Conservation (phyloP, 345 rosid genomes). For the Pistacia vera region DNA sequence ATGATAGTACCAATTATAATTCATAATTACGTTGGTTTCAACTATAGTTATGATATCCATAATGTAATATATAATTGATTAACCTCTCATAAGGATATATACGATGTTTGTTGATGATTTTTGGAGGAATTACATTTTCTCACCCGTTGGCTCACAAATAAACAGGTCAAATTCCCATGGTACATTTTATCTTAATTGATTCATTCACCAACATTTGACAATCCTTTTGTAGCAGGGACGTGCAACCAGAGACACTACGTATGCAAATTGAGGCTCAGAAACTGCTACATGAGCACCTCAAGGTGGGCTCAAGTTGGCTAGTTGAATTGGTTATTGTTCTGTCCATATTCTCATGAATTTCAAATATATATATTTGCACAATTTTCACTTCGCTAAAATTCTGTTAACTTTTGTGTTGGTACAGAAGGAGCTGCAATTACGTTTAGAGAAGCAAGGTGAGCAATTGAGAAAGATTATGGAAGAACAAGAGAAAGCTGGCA, state of each 20-base stretch:
- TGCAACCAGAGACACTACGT: constrained; percentile 22
- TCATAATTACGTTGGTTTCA: no score
- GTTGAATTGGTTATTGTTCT: neutral
- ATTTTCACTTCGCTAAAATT: neutral
- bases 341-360: neutral
- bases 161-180: constrained; percentile 18
- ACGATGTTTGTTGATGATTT: no score
- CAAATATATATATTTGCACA: neutral
- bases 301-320: constrained; percentile 10
- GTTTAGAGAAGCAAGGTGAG: constrained; percentile 33
- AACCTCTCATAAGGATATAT: no score
- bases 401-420: constrained; percentile 10
- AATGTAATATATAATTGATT: no score
- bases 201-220: neutral
- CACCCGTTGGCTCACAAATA: neutral
- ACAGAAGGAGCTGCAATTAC: constrained; percentile 34
- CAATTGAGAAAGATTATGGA: constrained; percentile 31
- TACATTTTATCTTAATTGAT: neutral
- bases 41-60: no score
- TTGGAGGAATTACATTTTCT: no score
- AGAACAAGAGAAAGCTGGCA: constrained; percentile 22
- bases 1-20: no score
- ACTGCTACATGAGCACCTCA: constrained; percentile 33
- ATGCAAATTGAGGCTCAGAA: constrained; percentile 37
- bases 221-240: constrained; percentile 18